Evolutionary conservation across 768 basidiomycete genomes (phyloP).

Genomic region (Lyophyllum shimeji): DNA sequence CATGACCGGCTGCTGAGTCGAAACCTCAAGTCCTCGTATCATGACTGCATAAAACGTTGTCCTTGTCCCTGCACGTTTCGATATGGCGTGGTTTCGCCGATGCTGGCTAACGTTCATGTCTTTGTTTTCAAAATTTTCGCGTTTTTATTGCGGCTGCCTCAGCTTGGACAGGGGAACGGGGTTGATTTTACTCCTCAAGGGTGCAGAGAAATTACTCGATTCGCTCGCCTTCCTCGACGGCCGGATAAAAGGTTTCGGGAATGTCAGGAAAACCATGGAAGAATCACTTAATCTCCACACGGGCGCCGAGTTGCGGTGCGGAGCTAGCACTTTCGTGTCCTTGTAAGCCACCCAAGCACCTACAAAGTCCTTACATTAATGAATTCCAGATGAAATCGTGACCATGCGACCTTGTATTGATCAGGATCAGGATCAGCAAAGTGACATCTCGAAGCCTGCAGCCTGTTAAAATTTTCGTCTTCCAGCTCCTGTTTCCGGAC

Average conservation of each 20-base stretch:
- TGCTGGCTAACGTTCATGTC: not conserved
- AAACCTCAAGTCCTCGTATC: not conserved
- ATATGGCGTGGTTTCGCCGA: not conserved
- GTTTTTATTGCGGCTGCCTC: not conserved
- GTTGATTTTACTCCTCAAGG: not conserved
- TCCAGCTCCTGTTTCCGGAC: not conserved
- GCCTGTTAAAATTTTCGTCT: not conserved
- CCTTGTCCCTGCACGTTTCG: too few relatives aligned
- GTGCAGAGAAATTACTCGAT: not conserved
- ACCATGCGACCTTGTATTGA: not conserved
- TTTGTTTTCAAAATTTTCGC: not conserved
- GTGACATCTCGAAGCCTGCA: constrained; percentile 1
- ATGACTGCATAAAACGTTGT: too few relatives aligned
- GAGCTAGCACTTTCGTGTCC: not conserved
- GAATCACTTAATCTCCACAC: not conserved
- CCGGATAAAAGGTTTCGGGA: not conserved
- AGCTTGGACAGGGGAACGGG: not conserved
- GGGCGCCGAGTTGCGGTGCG: not conserved
- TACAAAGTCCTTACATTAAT: not conserved
- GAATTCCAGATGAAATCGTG: not conserved
- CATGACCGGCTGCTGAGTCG: not conserved
- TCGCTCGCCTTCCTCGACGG: not conserved
- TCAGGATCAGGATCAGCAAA: constrained; percentile 8
- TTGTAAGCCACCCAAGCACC: not conserved
- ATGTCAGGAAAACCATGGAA: not conserved